phyloP scores from a whole-genome alignment of 2,329 filamentous ascomycete genomes.

The Verticillium nonalfalfae region DNA sequence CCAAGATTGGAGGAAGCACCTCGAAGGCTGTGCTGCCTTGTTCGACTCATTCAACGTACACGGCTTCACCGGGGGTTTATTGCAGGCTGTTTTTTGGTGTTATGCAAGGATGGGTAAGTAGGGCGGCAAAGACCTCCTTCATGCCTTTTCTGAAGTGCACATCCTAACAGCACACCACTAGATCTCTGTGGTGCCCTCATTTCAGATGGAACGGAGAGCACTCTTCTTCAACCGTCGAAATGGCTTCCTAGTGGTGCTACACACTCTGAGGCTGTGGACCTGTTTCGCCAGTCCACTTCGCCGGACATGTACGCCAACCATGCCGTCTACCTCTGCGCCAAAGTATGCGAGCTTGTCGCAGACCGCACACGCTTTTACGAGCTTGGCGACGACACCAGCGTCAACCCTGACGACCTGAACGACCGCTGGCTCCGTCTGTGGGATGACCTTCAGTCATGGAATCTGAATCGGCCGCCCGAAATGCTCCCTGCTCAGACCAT shows the following conservation, averaged over 20 bases:
- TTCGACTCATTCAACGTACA: conserved; percentile 47
- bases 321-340: conserved; percentile 49
- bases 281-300: conserved; percentile 21
- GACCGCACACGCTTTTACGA: conserved; percentile 41
- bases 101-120: conserved; percentile 47
- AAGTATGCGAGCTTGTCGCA: conserved; percentile 42
- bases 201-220: conserved; percentile 43
- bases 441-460: conserved; percentile 43
- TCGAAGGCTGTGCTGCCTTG: conserved; percentile 51
- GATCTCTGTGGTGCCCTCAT: conserved; percentile 52
- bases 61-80: conserved; percentile 43
- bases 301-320: conserved; percentile 55
- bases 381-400: conserved; percentile 36
- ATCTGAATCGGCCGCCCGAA: conserved; percentile 35
- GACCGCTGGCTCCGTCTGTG: conserved; percentile 40
- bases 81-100: conserved; percentile 53
- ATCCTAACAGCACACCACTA: conserved; percentile 12
- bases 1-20: conserved; percentile 46
- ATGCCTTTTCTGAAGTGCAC: no score
- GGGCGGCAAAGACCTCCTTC: no score
- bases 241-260: conserved; percentile 37
- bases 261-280: conserved; percentile 24
- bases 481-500: conserved; percentile 37
- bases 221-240: conserved; percentile 40
- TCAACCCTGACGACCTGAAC: conserved; percentile 27